Evolutionary conservation across 78 protist genomes (phyloP), one percentile per base, ranked within the genome.

Genomic region (Dictyostelium purpureum): DNA sequence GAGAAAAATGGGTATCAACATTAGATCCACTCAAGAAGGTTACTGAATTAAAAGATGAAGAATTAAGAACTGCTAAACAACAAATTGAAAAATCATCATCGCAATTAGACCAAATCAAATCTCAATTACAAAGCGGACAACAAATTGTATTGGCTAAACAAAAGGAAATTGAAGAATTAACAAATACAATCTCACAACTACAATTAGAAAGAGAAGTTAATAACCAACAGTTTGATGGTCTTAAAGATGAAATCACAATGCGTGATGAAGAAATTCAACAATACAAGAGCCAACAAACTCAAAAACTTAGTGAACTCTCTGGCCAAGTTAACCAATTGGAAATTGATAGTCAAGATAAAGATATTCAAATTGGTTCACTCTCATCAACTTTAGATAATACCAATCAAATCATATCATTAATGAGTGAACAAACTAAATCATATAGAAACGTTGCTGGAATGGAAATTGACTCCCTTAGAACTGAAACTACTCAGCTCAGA

Each of bases 21-120:
- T 59, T 90, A 1, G 94, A 90, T n/a, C 94, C 94, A 35, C 47
- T 83, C 1, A 18, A 80, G n/a, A 90, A 90, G 47, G 77, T 81
- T 10, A 79, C 78, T 12, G 94, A 90, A 28, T 19, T 79, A 33
- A 90, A 90, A 31, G 89, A 77, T 42, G 77, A 77, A 38, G 92
- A 85, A 21, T 24, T 85, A 2, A 37, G 92, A 40, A 21, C 43
- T 33, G 92, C 82, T 0, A 85, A 85, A 61, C 92, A 85, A 57
- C 75, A 85, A 35, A 42, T 61, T 28, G 92, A 85, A 49, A 43
- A 67, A 49, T 49, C 65, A 11, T 81, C 89, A 1, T 66, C 79
- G 3, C 89, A 81, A 52, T 38, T 81, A 52, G 79, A 81, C 11
- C 70, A 75, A 56, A 77, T 77, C 37, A 77, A 56, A 56, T 52